Evolutionary conservation across 768 basidiomycete genomes (phyloP), one percentile per base, ranked within the genome.

Genomic region (Rhizopogon rudus): DNA sequence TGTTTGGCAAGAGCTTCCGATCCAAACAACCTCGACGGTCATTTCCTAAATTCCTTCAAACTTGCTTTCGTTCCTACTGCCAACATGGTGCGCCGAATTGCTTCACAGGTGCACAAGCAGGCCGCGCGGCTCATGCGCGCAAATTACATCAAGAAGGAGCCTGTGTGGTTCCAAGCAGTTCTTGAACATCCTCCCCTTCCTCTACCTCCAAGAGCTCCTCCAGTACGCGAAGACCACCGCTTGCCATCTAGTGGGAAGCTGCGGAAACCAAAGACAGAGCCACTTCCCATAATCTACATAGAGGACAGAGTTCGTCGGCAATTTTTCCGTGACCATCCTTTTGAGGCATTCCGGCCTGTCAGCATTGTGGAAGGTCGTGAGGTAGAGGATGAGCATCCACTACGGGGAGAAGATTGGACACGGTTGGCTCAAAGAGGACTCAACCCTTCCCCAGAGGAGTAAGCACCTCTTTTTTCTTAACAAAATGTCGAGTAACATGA

Each of bases 281-380:
- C 88, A 0, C 57, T 80, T 45, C 79, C 81, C 10, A 79, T 98
- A 50, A 75, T 77, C 52, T 97, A 94, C 67, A 56, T 88, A 40
- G 93, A 96, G 66, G 97, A 99, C 69, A 77, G 81, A 58, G 75
- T 98, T 55, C 84, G 97, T 37, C 78, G 83, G 53, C 91, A 91
- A 68, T 98, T 99, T 78, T 98, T 95, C 76, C 77, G 78, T 41
- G 97, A 99, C 74, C 95, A 97, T 68, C 94, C 97, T 6, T 97
- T 97, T 65, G 95, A 99, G 73, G 88, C 93, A 2, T 90, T 95
- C 71, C 79, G 95, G 42, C 84, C 93, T 2, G 76, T 77, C 8
- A 84, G 81, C 10, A 68, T 99, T 51, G 82, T 91, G 0, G 97
- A 99, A 72, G 78, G 77, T 14, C 82, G 75, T 17, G 68, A 67